phyloP scores from a whole-genome alignment of 352 stramenopile genomes.

The Phytophthora pistaciae region DNA sequence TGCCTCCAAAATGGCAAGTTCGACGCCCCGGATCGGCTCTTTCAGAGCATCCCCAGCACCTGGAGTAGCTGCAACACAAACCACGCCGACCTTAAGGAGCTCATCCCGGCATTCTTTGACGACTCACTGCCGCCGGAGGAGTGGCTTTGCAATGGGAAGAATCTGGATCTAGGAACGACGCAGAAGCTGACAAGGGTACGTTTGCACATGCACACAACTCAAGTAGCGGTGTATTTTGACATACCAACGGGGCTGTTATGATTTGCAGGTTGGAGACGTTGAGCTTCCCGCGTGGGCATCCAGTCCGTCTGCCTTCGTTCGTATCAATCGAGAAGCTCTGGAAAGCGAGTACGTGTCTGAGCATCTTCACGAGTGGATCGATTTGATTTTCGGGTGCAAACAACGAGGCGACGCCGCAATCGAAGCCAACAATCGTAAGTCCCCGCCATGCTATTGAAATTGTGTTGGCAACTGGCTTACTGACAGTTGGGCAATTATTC shows the following conservation, averaged over 20 bases:
- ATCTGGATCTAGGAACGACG: conserved; percentile 96
- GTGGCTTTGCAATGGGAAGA: conserved; percentile 97
- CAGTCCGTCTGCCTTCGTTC: conserved; percentile 82
- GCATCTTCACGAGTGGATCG: conserved; percentile 85
- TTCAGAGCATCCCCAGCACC: conserved; percentile 94
- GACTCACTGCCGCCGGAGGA: conserved; percentile 82
- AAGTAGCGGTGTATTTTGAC: no score
- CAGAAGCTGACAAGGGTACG: conserved; percentile 79
- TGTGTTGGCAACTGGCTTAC: background rate
- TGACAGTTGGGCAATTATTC: background rate
- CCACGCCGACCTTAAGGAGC: conserved; percentile 98
- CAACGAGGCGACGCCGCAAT: conserved; percentile 78
- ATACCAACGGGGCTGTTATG: background rate
- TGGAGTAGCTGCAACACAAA: conserved; percentile 91
- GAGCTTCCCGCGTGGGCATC: conserved; percentile 95
- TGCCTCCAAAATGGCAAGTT: conserved; percentile 99
- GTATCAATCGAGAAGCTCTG: conserved; percentile 74
- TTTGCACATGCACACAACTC: no score
- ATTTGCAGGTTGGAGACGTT: conserved; percentile 92
- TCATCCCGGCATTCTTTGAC: conserved; percentile 99
- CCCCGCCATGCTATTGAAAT: background rate
- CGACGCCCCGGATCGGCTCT: conserved; percentile 98
- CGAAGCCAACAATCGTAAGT: conserved; percentile 82
- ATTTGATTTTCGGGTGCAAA: conserved; percentile 88
- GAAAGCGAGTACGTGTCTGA: conserved; percentile 80